Percentiles rank a stretch among this genome's conserved stretches.
Evolutionary conservation across 208 protist genomes (phyloP).

Genomic region (Trypanosoma mega): DNA sequence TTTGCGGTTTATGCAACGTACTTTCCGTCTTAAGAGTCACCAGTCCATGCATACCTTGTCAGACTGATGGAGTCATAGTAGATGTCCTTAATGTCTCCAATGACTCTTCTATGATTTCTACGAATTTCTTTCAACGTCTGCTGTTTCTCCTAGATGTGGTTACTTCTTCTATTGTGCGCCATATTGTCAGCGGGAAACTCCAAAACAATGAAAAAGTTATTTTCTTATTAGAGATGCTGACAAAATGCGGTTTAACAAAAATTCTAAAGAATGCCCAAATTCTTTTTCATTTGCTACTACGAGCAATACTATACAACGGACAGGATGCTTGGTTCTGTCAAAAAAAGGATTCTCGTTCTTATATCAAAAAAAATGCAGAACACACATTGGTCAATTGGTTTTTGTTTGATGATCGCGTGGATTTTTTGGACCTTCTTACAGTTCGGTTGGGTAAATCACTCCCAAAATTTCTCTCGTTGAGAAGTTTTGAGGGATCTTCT

Average conservation of each 20-base stretch:
- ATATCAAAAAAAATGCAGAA: background rate
- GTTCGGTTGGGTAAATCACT: slow-evolving; percentile 14
- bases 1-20: slow-evolving; percentile 20
- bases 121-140: slow-evolving; percentile 6
- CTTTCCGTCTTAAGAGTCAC: slow-evolving; percentile 11
- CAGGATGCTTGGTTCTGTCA: slow-evolving; percentile 14
- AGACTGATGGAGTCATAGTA: slow-evolving; percentile 17
- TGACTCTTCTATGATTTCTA: slow-evolving; percentile 1
- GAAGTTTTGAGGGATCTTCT: slow-evolving; percentile 14
- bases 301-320: slow-evolving; percentile 16
- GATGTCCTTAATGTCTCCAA: background rate
- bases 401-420: slow-evolving; percentile 9
- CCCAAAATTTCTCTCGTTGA: background rate
- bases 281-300: slow-evolving; percentile 24
- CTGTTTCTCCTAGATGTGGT: slow-evolving; percentile 12
- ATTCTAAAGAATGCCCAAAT: slow-evolving; percentile 32
- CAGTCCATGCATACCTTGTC: background rate
- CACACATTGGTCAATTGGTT: slow-evolving; percentile 21
- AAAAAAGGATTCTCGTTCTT: background rate
- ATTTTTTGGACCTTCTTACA: slow-evolving; percentile 23
- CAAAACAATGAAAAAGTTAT: slow-evolving; percentile 18
- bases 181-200: slow-evolving; percentile 14
- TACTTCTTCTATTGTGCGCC: slow-evolving; percentile 9
- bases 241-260: slow-evolving; percentile 19
- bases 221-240: slow-evolving; percentile 24